Evolutionary conservation across 2,329 filamentous ascomycete genomes (phyloP).

Genomic region (Conoideocrella luteorostrata): DNA sequence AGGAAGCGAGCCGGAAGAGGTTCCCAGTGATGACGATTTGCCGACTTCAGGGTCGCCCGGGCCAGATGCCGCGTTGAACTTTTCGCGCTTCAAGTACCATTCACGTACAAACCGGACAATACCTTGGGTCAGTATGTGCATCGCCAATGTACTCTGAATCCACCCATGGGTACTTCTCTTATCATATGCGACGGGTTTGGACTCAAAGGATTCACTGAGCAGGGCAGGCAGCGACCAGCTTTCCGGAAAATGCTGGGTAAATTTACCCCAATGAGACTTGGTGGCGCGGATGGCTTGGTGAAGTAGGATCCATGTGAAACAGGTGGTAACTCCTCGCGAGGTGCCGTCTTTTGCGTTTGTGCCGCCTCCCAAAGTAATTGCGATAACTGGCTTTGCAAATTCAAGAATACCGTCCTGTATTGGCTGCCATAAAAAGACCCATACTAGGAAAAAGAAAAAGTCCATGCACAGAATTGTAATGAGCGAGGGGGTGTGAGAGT

Average conservation of each 20-base stretch:
- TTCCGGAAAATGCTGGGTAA: conserved; percentile 40
- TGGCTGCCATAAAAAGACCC: conserved; percentile 82
- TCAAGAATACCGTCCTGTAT: conserved; percentile 85
- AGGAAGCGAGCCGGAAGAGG: conserved; percentile 6
- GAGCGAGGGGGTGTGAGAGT: conserved; percentile 77
- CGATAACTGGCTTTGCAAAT: conserved; percentile 87
- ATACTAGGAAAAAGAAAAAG: conserved; percentile 72
- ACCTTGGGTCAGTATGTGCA: conserved; percentile 70
- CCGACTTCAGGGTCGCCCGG: conserved; percentile 58
- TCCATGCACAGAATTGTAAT: conserved; percentile 82
- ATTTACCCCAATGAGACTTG: conserved; percentile 40
- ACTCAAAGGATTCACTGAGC: conserved; percentile 41
- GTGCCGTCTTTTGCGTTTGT: conserved; percentile 62
- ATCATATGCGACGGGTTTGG: conserved; percentile 39
- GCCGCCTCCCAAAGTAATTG: conserved; percentile 80
- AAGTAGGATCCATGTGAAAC: conserved; percentile 59
- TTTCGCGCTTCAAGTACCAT: conserved; percentile 58
- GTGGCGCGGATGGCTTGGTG: conserved; percentile 47
- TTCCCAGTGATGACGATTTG: conserved; percentile 35
- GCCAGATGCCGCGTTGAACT: conserved; percentile 42
- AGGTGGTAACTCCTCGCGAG: conserved; percentile 65
- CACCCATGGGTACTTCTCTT: conserved; percentile 56
- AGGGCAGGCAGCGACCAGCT: conserved; percentile 39
- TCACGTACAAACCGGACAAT: conserved; percentile 64
- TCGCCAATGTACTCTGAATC: conserved; percentile 62